Conservation (phyloP, 75 land plant genomes). For the Pseudotsuga menziesii region DNA sequence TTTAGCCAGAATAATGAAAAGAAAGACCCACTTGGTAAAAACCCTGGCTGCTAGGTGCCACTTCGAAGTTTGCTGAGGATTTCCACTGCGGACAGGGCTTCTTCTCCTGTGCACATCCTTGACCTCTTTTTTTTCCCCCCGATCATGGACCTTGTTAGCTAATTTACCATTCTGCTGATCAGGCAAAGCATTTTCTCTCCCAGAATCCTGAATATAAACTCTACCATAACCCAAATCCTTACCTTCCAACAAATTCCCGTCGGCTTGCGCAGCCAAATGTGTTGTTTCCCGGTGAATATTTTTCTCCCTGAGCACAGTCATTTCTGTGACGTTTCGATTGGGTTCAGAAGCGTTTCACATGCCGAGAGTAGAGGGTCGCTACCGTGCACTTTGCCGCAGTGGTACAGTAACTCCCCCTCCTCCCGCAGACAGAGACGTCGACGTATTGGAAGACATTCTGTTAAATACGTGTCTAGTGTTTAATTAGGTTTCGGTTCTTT, state of each 20-base stretch:
- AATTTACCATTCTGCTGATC: neutral
- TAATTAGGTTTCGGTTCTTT: neutral
- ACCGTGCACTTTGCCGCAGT: constrained; percentile 4
- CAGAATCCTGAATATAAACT: neutral
- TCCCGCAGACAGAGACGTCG: neutral
- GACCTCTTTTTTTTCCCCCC: neutral
- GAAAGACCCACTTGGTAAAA: neutral
- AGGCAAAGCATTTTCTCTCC: neutral
- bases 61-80: neutral
- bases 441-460: neutral
- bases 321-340: neutral
- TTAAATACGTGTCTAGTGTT: neutral
- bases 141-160: neutral
- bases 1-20: neutral
- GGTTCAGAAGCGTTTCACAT: neutral
- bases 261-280: neutral
- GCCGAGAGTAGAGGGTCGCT: neutral
- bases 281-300: neutral
- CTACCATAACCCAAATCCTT: neutral
- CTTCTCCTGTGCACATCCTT: neutral
- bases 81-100: neutral
- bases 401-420: neutral
- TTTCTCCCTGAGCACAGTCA: neutral
- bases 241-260: neutral
- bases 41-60: neutral